A percentile compares a stretch with the other conserved stretches of the same genome.
Conservation (phyloP, 805 yeast species). For the Wickerhamiella cacticola region DNA sequence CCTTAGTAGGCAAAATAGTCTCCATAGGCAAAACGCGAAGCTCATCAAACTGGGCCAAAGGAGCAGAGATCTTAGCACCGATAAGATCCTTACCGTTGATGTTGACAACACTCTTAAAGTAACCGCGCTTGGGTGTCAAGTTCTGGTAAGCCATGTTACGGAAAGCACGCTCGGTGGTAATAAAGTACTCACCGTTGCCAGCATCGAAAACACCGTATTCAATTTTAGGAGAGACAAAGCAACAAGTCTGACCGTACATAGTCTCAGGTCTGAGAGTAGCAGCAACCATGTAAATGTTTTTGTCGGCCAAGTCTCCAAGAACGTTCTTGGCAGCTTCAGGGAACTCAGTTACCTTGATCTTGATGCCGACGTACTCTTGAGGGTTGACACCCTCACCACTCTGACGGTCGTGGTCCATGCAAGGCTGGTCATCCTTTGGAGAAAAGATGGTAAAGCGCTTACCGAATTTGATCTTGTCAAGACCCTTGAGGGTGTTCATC, state of each 20-base stretch:
- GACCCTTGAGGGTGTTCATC: conserved; percentile 71
- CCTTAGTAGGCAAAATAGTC: conserved; percentile 85
- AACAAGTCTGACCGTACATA: conserved; percentile 97
- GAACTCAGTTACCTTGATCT: conserved; percentile 38
- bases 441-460: conserved; percentile 96
- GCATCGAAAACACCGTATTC: conserved; percentile 84
- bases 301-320: conserved; percentile 35
- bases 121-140: conserved; percentile 79
- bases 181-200: conserved; percentile 57
- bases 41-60: conserved; percentile 56
- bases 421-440: conserved; percentile 96
- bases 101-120: conserved; percentile 44
- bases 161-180: conserved; percentile 90
- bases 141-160: conserved; percentile 96
- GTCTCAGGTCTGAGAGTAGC: conserved; percentile 98
- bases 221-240: conserved; percentile 93
- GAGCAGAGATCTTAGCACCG: conserved; percentile 82
- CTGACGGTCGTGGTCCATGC: conserved; percentile 98
- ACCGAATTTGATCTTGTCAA: conserved; percentile 92
- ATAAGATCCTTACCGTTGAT: conserved; percentile 63
- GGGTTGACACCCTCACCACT: conserved; percentile 96
- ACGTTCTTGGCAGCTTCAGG: conserved; percentile 40
- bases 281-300: conserved; percentile 75
- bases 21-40: conserved; percentile 93
- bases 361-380: conserved; percentile 90